These are phyloP conservation scores for Amyloporia xantha DNA, from an alignment of 768 basidiomycete genomes.

Conservation along the genomic window DNA sequence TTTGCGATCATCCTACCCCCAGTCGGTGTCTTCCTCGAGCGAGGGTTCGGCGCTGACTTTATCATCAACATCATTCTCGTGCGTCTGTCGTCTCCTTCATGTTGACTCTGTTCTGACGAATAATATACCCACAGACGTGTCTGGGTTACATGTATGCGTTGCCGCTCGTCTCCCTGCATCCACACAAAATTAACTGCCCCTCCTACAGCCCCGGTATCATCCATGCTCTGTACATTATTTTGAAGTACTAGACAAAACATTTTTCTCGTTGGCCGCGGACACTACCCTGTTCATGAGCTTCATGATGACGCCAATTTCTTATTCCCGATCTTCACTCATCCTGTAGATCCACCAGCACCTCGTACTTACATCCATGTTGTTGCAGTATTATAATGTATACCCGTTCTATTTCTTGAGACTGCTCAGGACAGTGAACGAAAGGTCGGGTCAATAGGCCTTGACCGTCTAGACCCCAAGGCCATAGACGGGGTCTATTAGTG, in stretches of 20 bases:
- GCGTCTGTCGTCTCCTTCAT: conserved; percentile 12
- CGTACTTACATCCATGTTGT: neutral
- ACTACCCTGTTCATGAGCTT: neutral
- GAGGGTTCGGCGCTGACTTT: conserved; percentile 75
- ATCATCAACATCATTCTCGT: conserved; percentile 70
- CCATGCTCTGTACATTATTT: conserved; percentile 77
- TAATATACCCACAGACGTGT: no score
- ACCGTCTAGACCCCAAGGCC: no score
- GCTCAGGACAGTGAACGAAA: no score
- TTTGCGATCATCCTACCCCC: conserved; percentile 74
- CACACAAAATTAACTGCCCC: neutral
- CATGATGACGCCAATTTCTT: neutral
- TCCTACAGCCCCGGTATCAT: conserved; percentile 65
- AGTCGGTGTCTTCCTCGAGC: conserved; percentile 82
- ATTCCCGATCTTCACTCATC: neutral
- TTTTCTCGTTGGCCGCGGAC: no score
- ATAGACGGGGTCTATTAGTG: no score
- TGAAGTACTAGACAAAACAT: conserved; percentile 50
- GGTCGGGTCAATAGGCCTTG: no score
- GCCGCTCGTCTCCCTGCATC: neutral
- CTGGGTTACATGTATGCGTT: conserved; percentile 67
- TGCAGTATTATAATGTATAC: neutral
- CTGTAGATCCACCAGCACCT: neutral
- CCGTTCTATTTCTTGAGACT: neutral
- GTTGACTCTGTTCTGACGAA: conserved; percentile 1